Evolutionary conservation across 441 rosid species (phyloP), one percentile per base, ranked within the genome.

Genomic region (Jatropha podagrica): DNA sequence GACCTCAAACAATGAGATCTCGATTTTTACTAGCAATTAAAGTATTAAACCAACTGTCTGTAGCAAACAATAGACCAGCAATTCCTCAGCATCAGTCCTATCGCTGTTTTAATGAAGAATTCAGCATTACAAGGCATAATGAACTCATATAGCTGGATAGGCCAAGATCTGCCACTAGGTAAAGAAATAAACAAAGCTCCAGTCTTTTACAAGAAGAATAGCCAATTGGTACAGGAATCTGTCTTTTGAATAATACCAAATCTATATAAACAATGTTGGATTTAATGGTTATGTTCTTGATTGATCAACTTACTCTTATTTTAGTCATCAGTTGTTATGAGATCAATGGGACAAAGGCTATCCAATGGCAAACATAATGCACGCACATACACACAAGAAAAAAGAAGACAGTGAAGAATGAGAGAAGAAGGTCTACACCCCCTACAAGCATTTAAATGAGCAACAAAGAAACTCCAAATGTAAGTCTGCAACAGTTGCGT

Each of bases 401-500:
- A 23, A 18, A 17, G 10, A 10, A 38, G 9, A 18, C 1, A 37
- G 8, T 9, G 8, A 18, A 27, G 72, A 51, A 18, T 7, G 7
- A 46, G 60, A 32, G 40, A 44, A 59, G 14, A 38, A 0, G 13
- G 20, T 13, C 5, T 3, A 3, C 3, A 14, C 27, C 44, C 15
- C 14, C 49, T 9, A 62, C 10, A 14, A 20, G 9, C 26, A 55
- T 20, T 37, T 42, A 67, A 68, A 55, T n/a, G 23, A 20, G 46
- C 3, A 23, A 63, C 41, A 49, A 18, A 69, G 32, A 48, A 60
- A 76, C 40, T 61, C 26, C 65, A 68, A 17, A 71, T 13, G 69
- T 61, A 82, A 76, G 38, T 56, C 56, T 76, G 75, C 65, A 65
- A 72, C 51, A 75, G 60, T 27, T 23, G 37, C 75, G 71, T 89